These are phyloP conservation scores for Fusarium vanettenii DNA, from an alignment of 2,329 filamentous ascomycete genomes.

Conservation along the genomic window DNA sequence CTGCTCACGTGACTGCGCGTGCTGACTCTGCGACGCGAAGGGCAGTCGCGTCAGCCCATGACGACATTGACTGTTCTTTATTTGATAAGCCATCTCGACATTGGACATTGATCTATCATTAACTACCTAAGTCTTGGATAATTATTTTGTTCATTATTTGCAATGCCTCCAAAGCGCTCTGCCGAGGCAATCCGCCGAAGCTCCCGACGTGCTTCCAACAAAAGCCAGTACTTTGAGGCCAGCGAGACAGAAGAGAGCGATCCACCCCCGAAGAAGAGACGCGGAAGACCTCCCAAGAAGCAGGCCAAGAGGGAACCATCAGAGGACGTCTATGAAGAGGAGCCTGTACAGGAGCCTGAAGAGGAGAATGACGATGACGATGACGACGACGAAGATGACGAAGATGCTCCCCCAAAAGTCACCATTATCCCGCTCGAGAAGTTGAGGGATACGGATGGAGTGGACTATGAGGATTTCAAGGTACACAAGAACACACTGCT, in stretches of 20 bases:
- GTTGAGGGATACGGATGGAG: slow-evolving; percentile 48
- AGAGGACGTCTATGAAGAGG: slow-evolving; percentile 44
- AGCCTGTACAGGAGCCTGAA: slow-evolving; percentile 39
- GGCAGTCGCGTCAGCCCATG: slow-evolving; percentile 38
- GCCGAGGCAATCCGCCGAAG: slow-evolving; percentile 54
- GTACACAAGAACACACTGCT: slow-evolving; percentile 69
- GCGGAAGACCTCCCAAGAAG: slow-evolving; percentile 42
- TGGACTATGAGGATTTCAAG: slow-evolving; percentile 62
- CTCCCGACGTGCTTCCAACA: slow-evolving; percentile 61
- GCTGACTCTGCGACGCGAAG: slow-evolving; percentile 28
- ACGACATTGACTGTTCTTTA: slow-evolving; percentile 33
- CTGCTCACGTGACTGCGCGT: slow-evolving; percentile 44
- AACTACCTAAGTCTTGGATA: slow-evolving; percentile 6
- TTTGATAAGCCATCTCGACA: neutral
- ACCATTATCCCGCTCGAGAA: slow-evolving; percentile 51
- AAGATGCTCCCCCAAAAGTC: slow-evolving; percentile 50
- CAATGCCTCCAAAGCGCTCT: slow-evolving; percentile 57
- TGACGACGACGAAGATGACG: slow-evolving; percentile 52
- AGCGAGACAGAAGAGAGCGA: slow-evolving; percentile 36
- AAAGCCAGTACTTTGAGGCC: slow-evolving; percentile 64
- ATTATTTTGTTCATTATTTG: neutral
- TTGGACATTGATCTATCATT: neutral
- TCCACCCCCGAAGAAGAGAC: slow-evolving; percentile 45
- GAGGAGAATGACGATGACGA: slow-evolving; percentile 40
- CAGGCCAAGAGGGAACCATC: slow-evolving; percentile 32